Base-by-base conservation (phyloP, 352 stramenopile genomes). In the Globisporangium polare region DNA sequence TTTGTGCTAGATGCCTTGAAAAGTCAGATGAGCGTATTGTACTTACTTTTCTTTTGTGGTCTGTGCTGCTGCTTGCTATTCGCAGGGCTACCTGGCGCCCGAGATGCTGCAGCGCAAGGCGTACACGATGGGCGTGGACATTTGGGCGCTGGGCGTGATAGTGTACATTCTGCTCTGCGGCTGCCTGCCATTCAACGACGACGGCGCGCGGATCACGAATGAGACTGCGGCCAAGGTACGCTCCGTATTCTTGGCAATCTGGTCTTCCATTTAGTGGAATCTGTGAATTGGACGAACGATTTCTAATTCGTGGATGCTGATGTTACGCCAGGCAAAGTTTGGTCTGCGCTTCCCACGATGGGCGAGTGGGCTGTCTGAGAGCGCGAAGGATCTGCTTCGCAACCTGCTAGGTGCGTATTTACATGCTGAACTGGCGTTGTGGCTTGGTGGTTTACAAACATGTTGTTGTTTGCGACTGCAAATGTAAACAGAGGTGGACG, bases 131-230 rank as follows among this genome's bases (percentile, higher is more conserved):
- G 91, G 87, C 1, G 95, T 99, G 13, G 97, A 99, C 73, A 97
- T 98, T 64, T 99, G 97, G 97, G 96, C 97, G 5, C 78, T 99
- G 5, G 97, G 97, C 18, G 88, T 99, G n/a, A 99, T 99, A 63
- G 93, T 98, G 27, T 99, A 98, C 75, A 89, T 99, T 7, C 74
- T 99, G 20, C 76, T 99, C 7, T 99, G 96, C 60, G 97, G 97
- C 5, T 99, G 96, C 58, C 75, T 99, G 8, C 97, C 97, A 0
- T 99, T 99, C 73, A 97, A 99, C 73, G 97, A 99, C 72, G 97
- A 99, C 69, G 95, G 91, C 18, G 75, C 79, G 55, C 86, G 85
- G 53, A 92, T 96, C 51, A 70, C 75, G 24, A 94, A 88, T 60
- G 79, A 92, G 22, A 92, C 84, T 10, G 83, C 73, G 0, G 87